Evolutionary conservation across 2,329 filamentous ascomycete genomes (phyloP).

Genomic region (Fusarium scirpi): DNA sequence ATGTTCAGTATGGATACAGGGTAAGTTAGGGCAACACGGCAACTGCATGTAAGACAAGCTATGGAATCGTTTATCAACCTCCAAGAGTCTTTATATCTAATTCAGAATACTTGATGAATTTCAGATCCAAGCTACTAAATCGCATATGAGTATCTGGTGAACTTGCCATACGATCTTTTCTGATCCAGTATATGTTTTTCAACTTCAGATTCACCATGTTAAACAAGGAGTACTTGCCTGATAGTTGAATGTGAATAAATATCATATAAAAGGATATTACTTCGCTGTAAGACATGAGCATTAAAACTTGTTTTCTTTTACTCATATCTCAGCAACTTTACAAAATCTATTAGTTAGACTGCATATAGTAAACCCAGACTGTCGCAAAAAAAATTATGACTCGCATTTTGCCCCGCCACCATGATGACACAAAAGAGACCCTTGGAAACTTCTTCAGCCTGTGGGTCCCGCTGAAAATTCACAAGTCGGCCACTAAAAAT

Average conservation of each 20-base stretch:
- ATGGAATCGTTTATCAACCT: background rate
- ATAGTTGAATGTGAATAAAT: no score
- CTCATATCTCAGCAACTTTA: background rate
- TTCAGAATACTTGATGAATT: background rate
- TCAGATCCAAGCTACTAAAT: no score
- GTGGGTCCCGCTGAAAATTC: constrained; percentile 46
- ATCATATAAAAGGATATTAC: background rate
- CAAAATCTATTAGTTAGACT: no score
- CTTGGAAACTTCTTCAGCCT: constrained; percentile 41
- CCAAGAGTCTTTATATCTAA: rapidly evolving
- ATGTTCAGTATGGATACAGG: background rate
- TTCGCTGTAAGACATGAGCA: no score
- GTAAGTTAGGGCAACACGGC: background rate
- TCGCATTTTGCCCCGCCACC: constrained; percentile 39
- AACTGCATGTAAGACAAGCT: background rate
- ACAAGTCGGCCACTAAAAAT: constrained; percentile 36
- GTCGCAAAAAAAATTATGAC: constrained; percentile 14
- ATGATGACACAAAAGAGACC: constrained; percentile 39
- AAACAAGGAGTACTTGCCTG: background rate
- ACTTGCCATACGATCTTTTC: no score
- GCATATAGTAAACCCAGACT: no score
- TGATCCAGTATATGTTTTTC: rapidly evolving
- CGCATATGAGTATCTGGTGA: rapidly evolving
- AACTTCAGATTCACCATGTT: background rate
- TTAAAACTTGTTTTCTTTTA: no score